Percentiles rank a stretch among this genome's conserved stretches.
phyloP scores from a whole-genome alignment of 805 yeast genomes.

The Grigorovia humatica region DNA sequence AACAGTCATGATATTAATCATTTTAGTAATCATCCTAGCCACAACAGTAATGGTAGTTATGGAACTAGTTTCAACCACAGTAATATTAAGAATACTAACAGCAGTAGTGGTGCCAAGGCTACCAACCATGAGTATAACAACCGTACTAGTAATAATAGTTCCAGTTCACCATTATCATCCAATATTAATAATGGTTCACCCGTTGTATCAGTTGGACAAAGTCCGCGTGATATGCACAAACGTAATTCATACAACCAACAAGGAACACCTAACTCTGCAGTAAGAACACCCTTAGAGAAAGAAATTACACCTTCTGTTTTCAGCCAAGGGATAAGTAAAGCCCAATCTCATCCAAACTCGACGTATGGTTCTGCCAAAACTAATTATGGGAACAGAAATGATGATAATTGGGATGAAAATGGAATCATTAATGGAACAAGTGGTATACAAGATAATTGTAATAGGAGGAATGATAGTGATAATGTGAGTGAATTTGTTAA shows the following conservation, averaged over 20 bases:
- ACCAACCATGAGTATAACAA: neutral
- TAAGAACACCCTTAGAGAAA: constrained; percentile 1
- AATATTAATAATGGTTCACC: neutral
- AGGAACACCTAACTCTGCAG: constrained; percentile 1
- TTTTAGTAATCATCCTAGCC: too few relatives aligned
- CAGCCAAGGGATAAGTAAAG: neutral
- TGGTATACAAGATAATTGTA: neutral
- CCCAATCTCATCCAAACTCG: neutral
- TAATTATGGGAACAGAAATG: neutral
- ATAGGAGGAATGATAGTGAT: neutral
- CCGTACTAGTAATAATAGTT: neutral
- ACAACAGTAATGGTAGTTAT: neutral
- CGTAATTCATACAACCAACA: neutral
- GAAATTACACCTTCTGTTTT: neutral
- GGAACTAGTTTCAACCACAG: neutral
- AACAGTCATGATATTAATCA: too few relatives aligned
- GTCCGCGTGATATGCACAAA: neutral
- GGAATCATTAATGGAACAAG: neutral
- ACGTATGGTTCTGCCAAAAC: neutral
- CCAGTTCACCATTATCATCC: neutral
- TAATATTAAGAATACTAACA: neutral
- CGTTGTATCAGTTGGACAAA: neutral
- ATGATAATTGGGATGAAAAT: neutral
- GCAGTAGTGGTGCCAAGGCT: neutral
- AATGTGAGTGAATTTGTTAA: neutral